phyloP scores from a whole-genome alignment of 345 rosid genomes.

The Clarkia xantiana region DNA sequence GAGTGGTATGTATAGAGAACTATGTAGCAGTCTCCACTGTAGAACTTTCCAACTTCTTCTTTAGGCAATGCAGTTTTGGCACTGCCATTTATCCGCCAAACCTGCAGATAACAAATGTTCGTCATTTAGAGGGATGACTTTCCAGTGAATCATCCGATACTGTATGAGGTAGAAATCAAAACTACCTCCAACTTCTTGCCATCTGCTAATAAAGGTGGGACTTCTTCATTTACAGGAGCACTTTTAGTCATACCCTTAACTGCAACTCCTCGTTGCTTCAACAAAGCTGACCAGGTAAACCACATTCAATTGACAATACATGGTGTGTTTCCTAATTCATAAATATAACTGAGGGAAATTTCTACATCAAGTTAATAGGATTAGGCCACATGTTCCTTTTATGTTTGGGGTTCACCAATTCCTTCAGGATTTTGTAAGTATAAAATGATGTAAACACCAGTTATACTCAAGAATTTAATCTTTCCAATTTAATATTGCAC shows the following conservation, averaged over 20 bases:
- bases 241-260: conserved; percentile 64
- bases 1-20: conserved; percentile 78
- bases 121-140: conserved; percentile 1
- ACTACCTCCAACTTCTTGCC: conserved; percentile 93
- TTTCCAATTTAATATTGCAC: background rate
- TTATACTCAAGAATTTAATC: too few species aligned
- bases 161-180: conserved; percentile 9
- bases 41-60: conserved; percentile 87
- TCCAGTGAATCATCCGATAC: conserved; percentile 1
- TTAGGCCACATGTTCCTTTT: too few species aligned
- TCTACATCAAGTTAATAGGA: too few species aligned
- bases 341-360: too few species aligned
- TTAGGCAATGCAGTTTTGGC: conserved; percentile 60
- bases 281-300: conserved; percentile 41
- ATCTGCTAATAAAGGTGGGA: conserved; percentile 87
- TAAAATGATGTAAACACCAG: too few species aligned
- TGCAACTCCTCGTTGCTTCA: conserved; percentile 94
- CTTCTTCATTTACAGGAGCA: conserved; percentile 71
- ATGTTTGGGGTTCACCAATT: too few species aligned
- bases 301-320: conserved; percentile 4
- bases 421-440: too few species aligned
- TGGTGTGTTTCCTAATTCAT: too few species aligned
- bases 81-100: conserved; percentile 75
- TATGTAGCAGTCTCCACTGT: conserved; percentile 89
- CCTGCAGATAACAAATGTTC: conserved; percentile 24